A percentile compares a stretch with the other conserved stretches of the same genome.
These are phyloP conservation scores for Lecanoromycetidae sp. DNA, from an alignment of 2,329 filamentous ascomycete genomes.

Conservation along the genomic window DNA sequence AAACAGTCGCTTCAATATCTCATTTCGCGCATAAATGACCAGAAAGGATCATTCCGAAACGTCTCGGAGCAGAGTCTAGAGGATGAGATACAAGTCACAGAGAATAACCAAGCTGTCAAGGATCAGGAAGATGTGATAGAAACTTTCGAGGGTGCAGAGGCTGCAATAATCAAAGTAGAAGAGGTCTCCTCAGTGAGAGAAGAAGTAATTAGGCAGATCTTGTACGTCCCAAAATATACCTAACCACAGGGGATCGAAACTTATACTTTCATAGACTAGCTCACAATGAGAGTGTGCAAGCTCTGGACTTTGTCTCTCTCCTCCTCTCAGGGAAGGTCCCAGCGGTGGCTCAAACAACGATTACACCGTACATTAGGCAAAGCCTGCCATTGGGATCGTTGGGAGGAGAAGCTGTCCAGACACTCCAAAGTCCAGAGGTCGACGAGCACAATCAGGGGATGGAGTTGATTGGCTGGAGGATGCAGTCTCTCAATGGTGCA, in stretches of 20 bases:
- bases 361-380: constrained; percentile 59
- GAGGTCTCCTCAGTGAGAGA: constrained; percentile 39
- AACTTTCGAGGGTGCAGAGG: constrained; percentile 29
- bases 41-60: constrained; percentile 70
- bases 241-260: not conserved
- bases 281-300: constrained; percentile 52
- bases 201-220: constrained; percentile 41
- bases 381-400: constrained; percentile 63
- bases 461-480: constrained; percentile 57
- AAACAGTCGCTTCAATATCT: constrained; percentile 57
- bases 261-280: constrained; percentile 27
- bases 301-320: constrained; percentile 72
- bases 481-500: constrained; percentile 63
- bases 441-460: constrained; percentile 42
- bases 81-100: constrained; percentile 49
- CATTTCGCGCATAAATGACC: constrained; percentile 64
- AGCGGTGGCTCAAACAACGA: constrained; percentile 53
- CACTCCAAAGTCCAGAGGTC: constrained; percentile 46
- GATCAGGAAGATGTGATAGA: constrained; percentile 35
- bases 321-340: constrained; percentile 73
- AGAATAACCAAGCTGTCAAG: constrained; percentile 29
- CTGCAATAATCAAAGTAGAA: constrained; percentile 27
- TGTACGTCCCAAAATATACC: constrained; percentile 10
- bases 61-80: constrained; percentile 62
- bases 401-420: constrained; percentile 52